Evolutionary conservation across 2,329 filamentous ascomycete species (phyloP), one percentile per base, ranked within the genome.

Genomic region (Basipetospora chlamydospora): DNA sequence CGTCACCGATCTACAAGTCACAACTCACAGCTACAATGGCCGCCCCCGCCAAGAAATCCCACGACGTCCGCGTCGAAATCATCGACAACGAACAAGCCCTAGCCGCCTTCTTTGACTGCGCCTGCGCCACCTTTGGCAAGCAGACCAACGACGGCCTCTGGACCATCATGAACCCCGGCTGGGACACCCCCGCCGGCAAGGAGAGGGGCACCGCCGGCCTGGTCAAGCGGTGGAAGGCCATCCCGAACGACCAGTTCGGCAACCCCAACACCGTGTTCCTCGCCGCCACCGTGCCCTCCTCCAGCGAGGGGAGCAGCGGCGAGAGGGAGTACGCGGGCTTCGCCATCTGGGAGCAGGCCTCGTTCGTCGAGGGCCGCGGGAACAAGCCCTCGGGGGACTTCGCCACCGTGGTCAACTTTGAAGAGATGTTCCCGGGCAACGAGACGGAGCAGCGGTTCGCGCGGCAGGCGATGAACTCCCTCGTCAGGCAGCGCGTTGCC

Each of bases 321-420:
- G 6, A 36, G 18, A 50, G 50, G 28, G 36, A 43, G 7, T 54
- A 72, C n/a, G 70, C 55, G 8, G 71, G 70, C 12, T 41, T 67
- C 20, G 67, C 70, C 3, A 63, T 73, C 38, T 76, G 71, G 71
- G 45, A 55, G 7, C 70, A 75, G 43, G 49, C 56, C 0, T 73
- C 70, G 0, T 49, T 55, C 6, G 58, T 71, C 0, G 53, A 58
- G 2, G 69, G 67, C 10, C 47, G 59, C 33, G 70, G 70, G 10
- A 60, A 65, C 18, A 42, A 40, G 17, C 59, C 53, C 2, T 39
- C 53, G 4, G 47, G 53, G 11, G 52, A 60, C 15, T 44, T 63
- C 3, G 45, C 42, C 36, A 35, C 39, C 6, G 45, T 37, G 0
- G 37, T 54, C 22, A 47, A 59, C 23, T 43, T 64, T 1, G 48